phyloP scores from a whole-genome alignment of 441 rosid genomes.

The Biscutella auriculata region DNA sequence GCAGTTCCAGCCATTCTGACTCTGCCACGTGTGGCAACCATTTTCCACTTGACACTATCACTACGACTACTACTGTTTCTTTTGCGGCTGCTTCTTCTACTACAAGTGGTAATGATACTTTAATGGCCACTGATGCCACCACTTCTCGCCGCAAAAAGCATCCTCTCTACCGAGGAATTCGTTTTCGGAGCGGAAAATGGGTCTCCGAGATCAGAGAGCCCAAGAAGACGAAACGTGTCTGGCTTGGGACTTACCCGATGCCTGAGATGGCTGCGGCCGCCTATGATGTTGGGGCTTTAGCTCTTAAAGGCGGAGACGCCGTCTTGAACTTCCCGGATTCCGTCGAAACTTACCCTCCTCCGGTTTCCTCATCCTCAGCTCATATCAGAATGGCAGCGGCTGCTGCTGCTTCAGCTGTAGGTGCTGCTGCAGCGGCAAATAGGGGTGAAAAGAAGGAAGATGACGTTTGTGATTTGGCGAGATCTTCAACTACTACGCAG shows the following conservation, averaged over 20 bases:
- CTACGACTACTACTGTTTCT: slow-evolving; percentile 14
- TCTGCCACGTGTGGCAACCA: slow-evolving; percentile 18
- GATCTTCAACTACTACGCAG: slow-evolving; percentile 17
- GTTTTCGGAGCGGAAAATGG: slow-evolving; percentile 74
- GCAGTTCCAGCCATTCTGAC: slow-evolving; percentile 12
- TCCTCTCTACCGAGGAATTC: slow-evolving; percentile 54
- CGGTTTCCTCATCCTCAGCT: slow-evolving; percentile 40
- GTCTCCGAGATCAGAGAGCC: slow-evolving; percentile 89
- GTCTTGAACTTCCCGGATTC: slow-evolving; percentile 59
- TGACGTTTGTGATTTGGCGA: not conserved
- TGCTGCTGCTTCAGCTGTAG: too few relatives aligned
- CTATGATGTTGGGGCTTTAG: slow-evolving; percentile 68
- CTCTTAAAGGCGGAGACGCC: slow-evolving; percentile 56
- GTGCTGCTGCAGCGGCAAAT: slow-evolving; percentile 24
- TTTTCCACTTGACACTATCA: slow-evolving; percentile 16
- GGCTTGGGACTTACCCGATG: slow-evolving; percentile 71
- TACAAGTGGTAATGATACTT: slow-evolving; percentile 2
- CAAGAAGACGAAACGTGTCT: slow-evolving; percentile 65
- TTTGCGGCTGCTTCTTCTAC: slow-evolving; percentile 19
- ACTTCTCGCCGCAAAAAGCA: slow-evolving; percentile 27
- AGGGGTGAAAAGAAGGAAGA: not conserved
- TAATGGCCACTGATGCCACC: slow-evolving; percentile 18
- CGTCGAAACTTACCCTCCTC: slow-evolving; percentile 40
- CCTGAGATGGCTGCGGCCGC: slow-evolving; percentile 85
- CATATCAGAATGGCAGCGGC: slow-evolving; percentile 33